Evolutionary conservation across 139 green algal genomes (phyloP).

Genomic region (Trebouxia sp.): DNA sequence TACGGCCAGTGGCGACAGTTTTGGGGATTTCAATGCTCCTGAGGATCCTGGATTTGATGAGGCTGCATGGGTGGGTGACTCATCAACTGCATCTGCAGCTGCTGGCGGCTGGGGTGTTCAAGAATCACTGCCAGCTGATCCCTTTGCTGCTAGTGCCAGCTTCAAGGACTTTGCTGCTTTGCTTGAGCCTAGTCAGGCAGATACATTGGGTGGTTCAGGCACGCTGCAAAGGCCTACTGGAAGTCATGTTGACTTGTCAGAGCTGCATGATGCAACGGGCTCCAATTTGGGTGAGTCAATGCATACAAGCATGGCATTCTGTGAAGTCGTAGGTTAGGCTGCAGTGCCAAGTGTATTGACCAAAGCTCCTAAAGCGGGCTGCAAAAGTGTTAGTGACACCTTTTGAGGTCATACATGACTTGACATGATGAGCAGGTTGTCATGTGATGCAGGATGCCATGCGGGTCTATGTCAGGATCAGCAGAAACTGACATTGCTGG

Average conservation of each 20-base stretch:
- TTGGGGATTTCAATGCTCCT: slow-evolving; percentile 20
- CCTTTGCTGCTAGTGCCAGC: slow-evolving; percentile 16
- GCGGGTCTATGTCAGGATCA: too few species aligned
- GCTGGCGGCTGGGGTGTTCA: background rate
- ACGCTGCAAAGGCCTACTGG: background rate
- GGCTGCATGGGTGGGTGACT: background rate
- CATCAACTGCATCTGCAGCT: background rate
- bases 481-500: too few species aligned
- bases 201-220: background rate
- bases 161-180: slow-evolving; percentile 1
- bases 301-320: too few species aligned
- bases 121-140: background rate
- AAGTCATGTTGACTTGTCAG: background rate
- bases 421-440: background rate
- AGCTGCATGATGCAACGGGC: background rate
- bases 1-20: background rate
- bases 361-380: too few species aligned
- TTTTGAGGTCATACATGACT: too few species aligned
- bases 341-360: too few species aligned
- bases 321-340: too few species aligned
- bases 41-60: background rate
- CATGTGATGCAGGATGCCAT: too few species aligned
- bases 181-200: background rate
- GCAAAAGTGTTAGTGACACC: too few species aligned
- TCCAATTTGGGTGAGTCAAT: too few species aligned